Conservation (phyloP, 2,329 filamentous ascomycete genomes). For the Calonectria pseudoreteaudii region DNA sequence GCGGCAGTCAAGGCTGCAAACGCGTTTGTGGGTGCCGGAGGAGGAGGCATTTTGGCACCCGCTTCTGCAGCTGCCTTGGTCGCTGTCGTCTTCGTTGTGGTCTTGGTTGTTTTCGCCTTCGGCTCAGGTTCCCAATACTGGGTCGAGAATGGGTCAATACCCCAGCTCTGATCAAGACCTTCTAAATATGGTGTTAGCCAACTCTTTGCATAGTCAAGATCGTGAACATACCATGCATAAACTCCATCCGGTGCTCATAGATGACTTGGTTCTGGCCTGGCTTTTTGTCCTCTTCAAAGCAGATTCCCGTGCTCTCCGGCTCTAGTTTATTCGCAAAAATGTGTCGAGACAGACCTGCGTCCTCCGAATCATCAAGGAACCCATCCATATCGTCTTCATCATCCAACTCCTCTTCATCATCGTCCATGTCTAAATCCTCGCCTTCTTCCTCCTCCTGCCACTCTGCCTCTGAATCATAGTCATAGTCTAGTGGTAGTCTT, state of each 20-base stretch:
- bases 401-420: slow-evolving; percentile 76
- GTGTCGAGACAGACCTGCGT: slow-evolving; percentile 66
- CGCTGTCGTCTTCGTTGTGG: background rate
- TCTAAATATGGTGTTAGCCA: slow-evolving; percentile 49
- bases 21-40: slow-evolving; percentile 49
- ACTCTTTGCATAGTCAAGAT: too few species aligned
- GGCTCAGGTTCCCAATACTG: slow-evolving; percentile 77
- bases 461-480: slow-evolving; percentile 88
- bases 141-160: slow-evolving; percentile 87
- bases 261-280: slow-evolving; percentile 61
- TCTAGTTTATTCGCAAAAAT: slow-evolving; percentile 77
- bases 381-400: slow-evolving; percentile 89
- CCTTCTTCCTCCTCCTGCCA: slow-evolving; percentile 85
- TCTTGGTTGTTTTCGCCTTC: slow-evolving; percentile 42
- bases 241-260: slow-evolving; percentile 77
- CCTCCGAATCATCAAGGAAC: slow-evolving; percentile 90
- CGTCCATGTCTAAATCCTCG: slow-evolving; percentile 76
- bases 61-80: slow-evolving; percentile 28
- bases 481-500: slow-evolving; percentile 78
- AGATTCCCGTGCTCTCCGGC: slow-evolving; percentile 82
- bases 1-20: slow-evolving; percentile 49
- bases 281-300: slow-evolving; percentile 76
- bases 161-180: slow-evolving; percentile 59
- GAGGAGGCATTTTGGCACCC: slow-evolving; percentile 47
- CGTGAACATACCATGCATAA: slow-evolving; percentile 72